Evolutionary conservation across 2,329 filamentous ascomycete species (phyloP).

Genomic region (Sporothrix brunneoviolacea): DNA sequence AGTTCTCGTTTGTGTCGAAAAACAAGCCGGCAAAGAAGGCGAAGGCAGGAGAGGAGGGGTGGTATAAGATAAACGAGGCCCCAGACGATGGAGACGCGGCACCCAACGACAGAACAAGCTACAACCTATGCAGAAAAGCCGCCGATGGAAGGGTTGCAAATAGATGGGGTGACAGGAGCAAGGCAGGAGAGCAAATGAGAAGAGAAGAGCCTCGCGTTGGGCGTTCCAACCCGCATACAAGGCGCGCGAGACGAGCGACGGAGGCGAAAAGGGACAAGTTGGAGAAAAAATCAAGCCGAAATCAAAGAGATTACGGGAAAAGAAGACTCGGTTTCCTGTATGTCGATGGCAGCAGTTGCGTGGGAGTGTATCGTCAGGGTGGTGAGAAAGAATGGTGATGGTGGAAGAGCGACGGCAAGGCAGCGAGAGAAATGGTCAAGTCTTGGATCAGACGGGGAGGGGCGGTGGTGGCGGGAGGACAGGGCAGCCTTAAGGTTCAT

Average conservation of each 20-base stretch:
- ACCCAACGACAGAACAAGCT: no score
- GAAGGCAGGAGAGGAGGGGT: no score
- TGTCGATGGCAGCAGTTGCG: background rate
- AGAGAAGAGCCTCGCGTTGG: slow-evolving; percentile 1
- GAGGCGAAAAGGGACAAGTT: background rate
- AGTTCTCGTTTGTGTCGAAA: no score
- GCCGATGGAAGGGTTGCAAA: no score
- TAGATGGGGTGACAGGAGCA: background rate
- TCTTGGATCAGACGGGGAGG: slow-evolving; percentile 2
- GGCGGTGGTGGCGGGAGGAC: slow-evolving; percentile 5
- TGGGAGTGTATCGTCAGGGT: background rate
- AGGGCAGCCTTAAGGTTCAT: background rate
- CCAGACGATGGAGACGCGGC: no score
- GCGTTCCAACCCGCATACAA: slow-evolving; percentile 8
- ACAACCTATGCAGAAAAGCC: no score
- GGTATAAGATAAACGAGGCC: no score
- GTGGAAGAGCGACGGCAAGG: slow-evolving; percentile 5
- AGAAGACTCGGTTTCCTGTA: background rate
- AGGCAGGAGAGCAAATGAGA: background rate
- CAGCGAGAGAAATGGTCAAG: slow-evolving; percentile 5
- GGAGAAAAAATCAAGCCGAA: background rate
- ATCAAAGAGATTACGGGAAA: slow-evolving; percentile 1
- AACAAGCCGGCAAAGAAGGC: no score
- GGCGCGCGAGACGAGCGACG: background rate
- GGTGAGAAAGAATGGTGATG: slow-evolving; percentile 1